Evolutionary conservation across 2,329 filamentous ascomycete species (phyloP).

Genomic region (Aspergillus oerlinghausenensis): DNA sequence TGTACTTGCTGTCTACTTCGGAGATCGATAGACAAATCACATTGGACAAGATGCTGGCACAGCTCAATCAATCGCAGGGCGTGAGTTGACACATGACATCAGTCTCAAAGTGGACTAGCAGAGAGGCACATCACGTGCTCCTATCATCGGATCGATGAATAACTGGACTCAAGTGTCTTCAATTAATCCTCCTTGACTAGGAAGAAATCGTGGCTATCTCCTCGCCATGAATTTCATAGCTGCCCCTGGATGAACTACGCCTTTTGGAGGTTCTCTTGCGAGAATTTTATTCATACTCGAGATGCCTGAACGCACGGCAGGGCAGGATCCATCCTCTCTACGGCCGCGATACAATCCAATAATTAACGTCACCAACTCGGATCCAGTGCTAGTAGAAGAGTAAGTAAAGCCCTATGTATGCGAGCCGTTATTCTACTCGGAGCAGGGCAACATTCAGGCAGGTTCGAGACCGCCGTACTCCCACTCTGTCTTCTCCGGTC

Average conservation of each 20-base stretch:
- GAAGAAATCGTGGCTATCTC: background rate
- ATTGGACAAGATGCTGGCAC: background rate
- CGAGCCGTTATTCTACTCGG: background rate
- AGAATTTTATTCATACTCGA: conserved; percentile 2
- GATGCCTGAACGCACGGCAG: conserved; percentile 17
- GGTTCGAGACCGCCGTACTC: background rate
- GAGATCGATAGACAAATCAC: background rate
- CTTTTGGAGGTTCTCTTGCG: background rate
- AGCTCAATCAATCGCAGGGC: background rate
- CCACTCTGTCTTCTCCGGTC: background rate
- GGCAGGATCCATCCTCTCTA: conserved; percentile 13
- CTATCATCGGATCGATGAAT: conserved; percentile 3
- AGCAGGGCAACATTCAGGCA: background rate
- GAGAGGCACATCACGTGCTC: conserved; percentile 4
- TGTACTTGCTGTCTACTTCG: background rate
- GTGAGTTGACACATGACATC: conserved; percentile 10
- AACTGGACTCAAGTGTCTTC: background rate
- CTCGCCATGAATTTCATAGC: background rate
- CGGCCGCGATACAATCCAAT: conserved; percentile 46
- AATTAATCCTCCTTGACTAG: background rate
- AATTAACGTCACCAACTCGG: conserved; percentile 46
- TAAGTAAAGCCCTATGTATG: conserved; percentile 24
- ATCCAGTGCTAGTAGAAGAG: conserved; percentile 49
- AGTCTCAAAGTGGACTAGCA: conserved; percentile 11
- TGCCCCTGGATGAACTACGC: background rate